Evolutionary conservation across 805 yeast genomes (phyloP).

Genomic region (Yarrowia bubula): DNA sequence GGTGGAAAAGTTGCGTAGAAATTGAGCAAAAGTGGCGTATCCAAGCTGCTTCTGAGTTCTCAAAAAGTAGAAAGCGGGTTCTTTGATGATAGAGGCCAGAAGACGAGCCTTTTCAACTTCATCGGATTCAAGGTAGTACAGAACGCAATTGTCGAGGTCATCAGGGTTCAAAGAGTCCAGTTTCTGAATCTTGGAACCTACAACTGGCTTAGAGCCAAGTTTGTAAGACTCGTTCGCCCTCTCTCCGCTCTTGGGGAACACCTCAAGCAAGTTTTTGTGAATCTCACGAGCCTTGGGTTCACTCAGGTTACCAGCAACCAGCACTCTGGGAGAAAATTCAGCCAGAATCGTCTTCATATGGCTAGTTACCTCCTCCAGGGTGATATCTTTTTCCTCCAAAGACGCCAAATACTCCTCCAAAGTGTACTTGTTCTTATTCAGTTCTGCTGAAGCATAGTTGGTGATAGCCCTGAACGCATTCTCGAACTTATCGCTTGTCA

Average conservation of each 20-base stretch:
- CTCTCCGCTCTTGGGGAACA: background rate
- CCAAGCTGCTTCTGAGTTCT: conserved; percentile 96
- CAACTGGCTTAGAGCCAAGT: background rate
- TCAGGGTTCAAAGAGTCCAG: conserved; percentile 54
- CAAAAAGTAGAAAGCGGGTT: conserved; percentile 84
- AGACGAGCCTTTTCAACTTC: background rate
- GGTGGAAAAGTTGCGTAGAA: conserved; percentile 65
- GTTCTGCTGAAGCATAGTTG: background rate
- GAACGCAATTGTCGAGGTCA: conserved; percentile 45
- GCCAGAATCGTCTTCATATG: background rate
- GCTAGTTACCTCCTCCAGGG: background rate
- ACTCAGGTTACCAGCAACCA: background rate
- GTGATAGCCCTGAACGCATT: background rate
- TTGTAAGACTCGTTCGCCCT: background rate
- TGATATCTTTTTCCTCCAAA: conserved; percentile 67
- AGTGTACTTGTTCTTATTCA: conserved; percentile 31
- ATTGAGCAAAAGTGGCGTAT: conserved; percentile 67
- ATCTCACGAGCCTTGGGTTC: background rate
- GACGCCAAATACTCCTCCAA: conserved; percentile 48
- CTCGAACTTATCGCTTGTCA: background rate
- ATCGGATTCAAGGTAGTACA: background rate
- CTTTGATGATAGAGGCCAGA: conserved; percentile 67
- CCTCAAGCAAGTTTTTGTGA: background rate
- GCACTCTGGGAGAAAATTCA: background rate
- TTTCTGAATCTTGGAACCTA: background rate